Percentiles rank a stretch among this genome's conserved stretches.
phyloP scores from a whole-genome alignment of 805 yeast genomes.

The Clavispora santaluciae region DNA sequence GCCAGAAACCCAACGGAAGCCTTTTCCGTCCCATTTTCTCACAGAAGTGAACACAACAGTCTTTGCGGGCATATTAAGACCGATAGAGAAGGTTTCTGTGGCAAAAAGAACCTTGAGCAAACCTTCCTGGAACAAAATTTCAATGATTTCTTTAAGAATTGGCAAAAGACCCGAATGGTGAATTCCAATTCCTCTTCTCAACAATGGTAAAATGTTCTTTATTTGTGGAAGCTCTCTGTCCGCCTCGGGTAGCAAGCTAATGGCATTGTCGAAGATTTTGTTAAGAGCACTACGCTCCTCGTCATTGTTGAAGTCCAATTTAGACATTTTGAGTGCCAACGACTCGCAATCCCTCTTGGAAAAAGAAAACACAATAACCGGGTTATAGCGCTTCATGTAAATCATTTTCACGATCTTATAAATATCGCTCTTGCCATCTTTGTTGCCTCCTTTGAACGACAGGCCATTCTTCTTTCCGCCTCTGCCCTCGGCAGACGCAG shows the following conservation, averaged over 20 bases:
- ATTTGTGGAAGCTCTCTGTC: conserved; percentile 95
- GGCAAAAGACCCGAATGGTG: conserved; percentile 97
- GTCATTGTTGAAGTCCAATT: conserved; percentile 87
- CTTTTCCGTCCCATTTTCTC: conserved; percentile 96
- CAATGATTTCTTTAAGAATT: conserved; percentile 89
- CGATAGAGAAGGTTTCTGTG: conserved; percentile 97
- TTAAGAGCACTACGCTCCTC: conserved; percentile 90
- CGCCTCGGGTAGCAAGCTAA: conserved; percentile 78
- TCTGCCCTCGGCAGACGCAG: conserved; percentile 47
- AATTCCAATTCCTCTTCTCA: conserved; percentile 95
- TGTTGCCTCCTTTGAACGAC: conserved; percentile 81
- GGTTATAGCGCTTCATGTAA: conserved; percentile 93
- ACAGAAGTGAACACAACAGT: conserved; percentile 97
- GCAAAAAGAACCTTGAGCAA: conserved; percentile 91
- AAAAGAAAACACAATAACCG: conserved; percentile 97
- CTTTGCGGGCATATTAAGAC: conserved; percentile 98
- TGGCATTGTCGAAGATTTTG: conserved; percentile 87
- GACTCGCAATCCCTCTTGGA: conserved; percentile 96
- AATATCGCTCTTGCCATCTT: conserved; percentile 76
- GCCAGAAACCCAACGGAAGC: conserved; percentile 98
- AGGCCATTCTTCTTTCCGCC: conserved; percentile 72
- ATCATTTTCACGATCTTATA: conserved; percentile 97
- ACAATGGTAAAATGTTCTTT: conserved; percentile 79
- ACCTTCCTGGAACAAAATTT: conserved; percentile 95
- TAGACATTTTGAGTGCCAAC: conserved; percentile 91